Conservation (phyloP, 2,329 filamentous ascomycete species). For the Epichloe bromicola region DNA sequence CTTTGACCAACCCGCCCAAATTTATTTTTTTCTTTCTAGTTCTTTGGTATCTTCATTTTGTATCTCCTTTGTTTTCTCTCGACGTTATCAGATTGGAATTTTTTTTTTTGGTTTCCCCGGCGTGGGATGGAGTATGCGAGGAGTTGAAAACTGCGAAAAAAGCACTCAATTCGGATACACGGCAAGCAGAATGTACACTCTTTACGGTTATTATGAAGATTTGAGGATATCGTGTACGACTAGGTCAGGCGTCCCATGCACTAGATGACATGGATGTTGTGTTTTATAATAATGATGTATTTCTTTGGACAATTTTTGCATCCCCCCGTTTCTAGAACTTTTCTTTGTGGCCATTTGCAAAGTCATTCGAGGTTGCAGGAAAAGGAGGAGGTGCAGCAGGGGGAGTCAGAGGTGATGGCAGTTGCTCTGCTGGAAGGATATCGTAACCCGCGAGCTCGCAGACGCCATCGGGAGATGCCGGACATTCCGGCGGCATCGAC, state of each 20-base stretch:
- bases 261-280: constrained; percentile 10
- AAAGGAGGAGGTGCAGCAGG: not conserved
- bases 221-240: constrained; percentile 11
- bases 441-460: constrained; percentile 34
- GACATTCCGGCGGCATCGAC: not conserved
- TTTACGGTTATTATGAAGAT: constrained; percentile 11
- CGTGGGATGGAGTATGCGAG: constrained; percentile 7
- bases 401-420: not conserved
- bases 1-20: not conserved
- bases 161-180: not conserved
- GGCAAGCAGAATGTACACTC: not conserved
- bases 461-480: constrained; percentile 14
- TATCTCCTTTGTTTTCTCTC: not conserved
- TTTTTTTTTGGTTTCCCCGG: not conserved
- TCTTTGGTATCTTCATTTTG: not conserved
- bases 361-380: not conserved
- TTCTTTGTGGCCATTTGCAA: not conserved
- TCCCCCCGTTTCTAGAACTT: not conserved
- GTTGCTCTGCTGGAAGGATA: not conserved
- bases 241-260: constrained; percentile 17
- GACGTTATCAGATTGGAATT: not conserved
- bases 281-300: constrained; percentile 1
- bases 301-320: not conserved
- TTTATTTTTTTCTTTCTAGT: not conserved
- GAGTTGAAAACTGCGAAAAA: constrained; percentile 11